Evolutionary conservation across 331 rosid genomes (phyloP).

Genomic region (Stylosanthes scabra): DNA sequence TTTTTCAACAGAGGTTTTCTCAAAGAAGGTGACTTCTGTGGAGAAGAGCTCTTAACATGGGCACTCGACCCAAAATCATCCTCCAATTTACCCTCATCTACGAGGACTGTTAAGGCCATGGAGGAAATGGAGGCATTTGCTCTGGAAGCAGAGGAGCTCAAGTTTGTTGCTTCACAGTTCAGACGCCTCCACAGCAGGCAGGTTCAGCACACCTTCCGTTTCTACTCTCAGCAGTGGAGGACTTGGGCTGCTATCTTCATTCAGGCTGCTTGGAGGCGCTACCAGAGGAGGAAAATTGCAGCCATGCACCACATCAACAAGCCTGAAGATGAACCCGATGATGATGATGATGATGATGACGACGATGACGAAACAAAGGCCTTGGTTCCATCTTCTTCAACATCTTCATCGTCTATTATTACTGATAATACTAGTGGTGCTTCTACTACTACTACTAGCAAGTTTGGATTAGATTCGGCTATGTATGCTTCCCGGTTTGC

Average conservation of each 20-base stretch:
- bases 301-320: conserved; percentile 22
- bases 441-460: conserved; percentile 9
- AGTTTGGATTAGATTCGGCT: conserved; percentile 58
- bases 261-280: conserved; percentile 81
- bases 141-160: conserved; percentile 83
- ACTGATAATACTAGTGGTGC: not conserved
- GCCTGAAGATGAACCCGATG: conserved; percentile 32
- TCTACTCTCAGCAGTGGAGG: conserved; percentile 93
- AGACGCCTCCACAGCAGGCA: conserved; percentile 79
- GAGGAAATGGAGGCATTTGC: conserved; percentile 93
- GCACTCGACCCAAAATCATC: conserved; percentile 82
- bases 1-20: conserved; percentile 83
- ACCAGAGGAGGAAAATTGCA: conserved; percentile 52
- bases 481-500: conserved; percentile 73
- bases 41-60: conserved; percentile 90
- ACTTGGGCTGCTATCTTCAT: conserved; percentile 87
- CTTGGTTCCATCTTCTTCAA: conserved; percentile 14
- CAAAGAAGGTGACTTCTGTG: conserved; percentile 83
- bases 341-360: conserved; percentile 18
- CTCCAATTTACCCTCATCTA: conserved; percentile 79
- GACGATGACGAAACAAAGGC: conserved; percentile 33
- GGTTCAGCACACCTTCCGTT: conserved; percentile 75
- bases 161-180: conserved; percentile 84
- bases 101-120: conserved; percentile 76
- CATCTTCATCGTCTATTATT: no score